Evolutionary conservation across 1,139 yeast species (phyloP), one percentile per base, ranked within the genome.

Genomic region (Geotrichum histeridarum): DNA sequence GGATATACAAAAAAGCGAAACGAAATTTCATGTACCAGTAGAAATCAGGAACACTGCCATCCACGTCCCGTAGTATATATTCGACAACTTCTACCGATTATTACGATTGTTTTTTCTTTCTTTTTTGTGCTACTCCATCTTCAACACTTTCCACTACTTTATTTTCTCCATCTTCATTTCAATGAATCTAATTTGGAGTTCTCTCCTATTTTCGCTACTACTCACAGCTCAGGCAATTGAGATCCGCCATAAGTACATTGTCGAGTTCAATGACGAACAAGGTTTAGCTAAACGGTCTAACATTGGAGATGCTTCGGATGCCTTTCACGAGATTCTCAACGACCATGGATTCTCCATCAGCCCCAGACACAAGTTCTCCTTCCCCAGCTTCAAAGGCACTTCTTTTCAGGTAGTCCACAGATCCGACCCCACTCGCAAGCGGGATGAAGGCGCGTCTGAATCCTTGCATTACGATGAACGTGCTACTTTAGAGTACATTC

Each of bases 251-350:
- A 42, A 27, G 15, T 33, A 39, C 47, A 53, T 53, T 35, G 56
- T 53, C 14, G 56, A 53, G 41, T 53, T 53, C 27, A 11, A 41
- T 18, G 56, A 53, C 30, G 41, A 41, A 4, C 36, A 32, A 4
- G 48, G 27, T 31, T 33, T 53, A 2, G n/a, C 44, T 2, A 53
- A 48, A 45, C 42, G 56, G 15, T 43, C 49, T 8, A 14, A 9
- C 14, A 8, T 18, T 39, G 49, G 49, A 1, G 44, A 46, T 27
- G 33, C 45, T 8, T 33, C 50, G 8, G 35, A 42, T 8, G 56
- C 48, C 7, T 53, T 53, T 45, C 47, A 46, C 22, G 27, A 32
- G 2, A 39, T 50, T 4, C 42, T 50, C 15, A 43, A 22, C 9
- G 11, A 27, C 11, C 46, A 41, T 22, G 56, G 56, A 14, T 18